These are phyloP conservation scores for Cubamyces lactineus DNA, from an alignment of 768 basidiomycete genomes.

Conservation along the genomic window DNA sequence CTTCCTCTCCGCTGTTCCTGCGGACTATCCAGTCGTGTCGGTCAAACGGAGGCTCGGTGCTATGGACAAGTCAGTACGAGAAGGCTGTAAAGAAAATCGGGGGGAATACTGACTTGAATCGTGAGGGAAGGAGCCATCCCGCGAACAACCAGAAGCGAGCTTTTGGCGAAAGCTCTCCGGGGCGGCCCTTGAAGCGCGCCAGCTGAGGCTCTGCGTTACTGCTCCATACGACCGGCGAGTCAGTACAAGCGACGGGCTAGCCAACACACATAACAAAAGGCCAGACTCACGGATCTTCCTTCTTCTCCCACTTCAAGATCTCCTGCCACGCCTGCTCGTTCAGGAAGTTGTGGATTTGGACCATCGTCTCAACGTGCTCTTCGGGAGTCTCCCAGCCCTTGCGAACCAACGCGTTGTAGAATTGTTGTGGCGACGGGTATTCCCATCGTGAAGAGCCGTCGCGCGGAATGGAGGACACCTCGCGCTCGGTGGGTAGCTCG, in stretches of 20 bases:
- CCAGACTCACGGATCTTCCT: slow-evolving; percentile 57
- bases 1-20: slow-evolving; percentile 77
- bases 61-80: slow-evolving; percentile 35
- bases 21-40: slow-evolving; percentile 94
- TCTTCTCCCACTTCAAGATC: slow-evolving; percentile 90
- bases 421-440: slow-evolving; percentile 97
- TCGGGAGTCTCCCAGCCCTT: slow-evolving; percentile 99
- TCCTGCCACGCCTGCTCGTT: slow-evolving; percentile 97
- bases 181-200: slow-evolving; percentile 84
- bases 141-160: slow-evolving; percentile 86
- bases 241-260: not conserved
- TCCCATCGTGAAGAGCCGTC: slow-evolving; percentile 71
- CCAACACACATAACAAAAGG: not conserved
- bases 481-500: slow-evolving; percentile 73
- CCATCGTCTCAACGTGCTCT: slow-evolving; percentile 95
- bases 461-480: slow-evolving; percentile 85
- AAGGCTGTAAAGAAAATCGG: slow-evolving; percentile 2
- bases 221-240: slow-evolving; percentile 15
- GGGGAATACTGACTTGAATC: slow-evolving; percentile 73
- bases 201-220: slow-evolving; percentile 76
- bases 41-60: slow-evolving; percentile 93
- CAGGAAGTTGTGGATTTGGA: slow-evolving; percentile 96
- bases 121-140: slow-evolving; percentile 86
- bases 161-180: slow-evolving; percentile 94
- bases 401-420: slow-evolving; percentile 93